phyloP scores from a whole-genome alignment of 108 stramenopile species.

The Nitzschia sp. region DNA sequence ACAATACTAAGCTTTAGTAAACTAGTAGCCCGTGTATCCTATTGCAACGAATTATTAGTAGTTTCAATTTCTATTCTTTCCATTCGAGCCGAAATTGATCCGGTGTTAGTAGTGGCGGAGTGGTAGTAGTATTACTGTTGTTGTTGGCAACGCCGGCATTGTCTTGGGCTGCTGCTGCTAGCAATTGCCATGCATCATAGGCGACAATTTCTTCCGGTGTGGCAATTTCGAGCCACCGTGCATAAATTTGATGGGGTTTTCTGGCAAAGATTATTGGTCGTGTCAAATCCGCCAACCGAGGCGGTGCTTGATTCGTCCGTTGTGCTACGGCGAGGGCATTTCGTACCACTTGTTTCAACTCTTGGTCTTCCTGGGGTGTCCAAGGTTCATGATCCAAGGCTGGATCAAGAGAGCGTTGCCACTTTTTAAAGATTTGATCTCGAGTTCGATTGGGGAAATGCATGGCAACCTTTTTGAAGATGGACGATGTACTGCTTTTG shows the following conservation, averaged over 20 bases:
- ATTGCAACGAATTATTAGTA: no score
- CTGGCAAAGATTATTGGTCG: slow-evolving; percentile 37
- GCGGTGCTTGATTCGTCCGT: not conserved
- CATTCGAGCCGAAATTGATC: not conserved
- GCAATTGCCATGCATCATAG: slow-evolving; percentile 8
- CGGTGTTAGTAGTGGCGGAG: not conserved
- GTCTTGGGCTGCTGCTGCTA: slow-evolving; percentile 19
- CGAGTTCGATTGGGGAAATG: slow-evolving; percentile 47
- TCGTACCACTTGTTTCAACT: slow-evolving; percentile 32
- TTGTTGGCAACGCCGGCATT: not conserved
- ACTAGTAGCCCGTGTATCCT: no score
- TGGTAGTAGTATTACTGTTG: not conserved
- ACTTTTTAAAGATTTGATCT: slow-evolving; percentile 33
- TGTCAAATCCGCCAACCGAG: slow-evolving; percentile 16
- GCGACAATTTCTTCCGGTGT: slow-evolving; percentile 36
- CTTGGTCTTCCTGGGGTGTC: slow-evolving; percentile 61
- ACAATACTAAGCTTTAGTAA: no score
- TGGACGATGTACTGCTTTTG: not conserved
- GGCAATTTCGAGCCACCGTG: slow-evolving; percentile 45
- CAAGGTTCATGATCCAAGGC: slow-evolving; percentile 34
- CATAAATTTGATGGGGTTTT: slow-evolving; percentile 23
- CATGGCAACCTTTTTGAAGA: not conserved
- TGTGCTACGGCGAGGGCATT: not conserved
- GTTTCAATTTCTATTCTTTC: slow-evolving; percentile 9
- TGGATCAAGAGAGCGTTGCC: slow-evolving; percentile 31